Evolutionary conservation across 768 basidiomycete species (phyloP).

Genomic region (Russula sp.): DNA sequence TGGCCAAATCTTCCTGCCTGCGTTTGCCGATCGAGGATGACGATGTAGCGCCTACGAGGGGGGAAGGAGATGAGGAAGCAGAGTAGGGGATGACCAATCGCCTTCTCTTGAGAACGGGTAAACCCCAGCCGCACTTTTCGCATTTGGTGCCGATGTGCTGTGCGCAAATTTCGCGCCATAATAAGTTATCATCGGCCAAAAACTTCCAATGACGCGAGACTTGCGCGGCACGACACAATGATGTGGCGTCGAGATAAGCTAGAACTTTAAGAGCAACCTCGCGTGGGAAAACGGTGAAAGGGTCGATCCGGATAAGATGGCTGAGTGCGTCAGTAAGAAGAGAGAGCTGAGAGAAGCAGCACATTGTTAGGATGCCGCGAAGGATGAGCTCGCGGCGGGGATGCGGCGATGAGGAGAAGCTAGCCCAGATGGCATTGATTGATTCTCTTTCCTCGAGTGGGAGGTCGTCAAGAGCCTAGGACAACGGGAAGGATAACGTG

Average conservation of each 20-base stretch:
- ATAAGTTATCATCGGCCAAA: conserved; percentile 91
- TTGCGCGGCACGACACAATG: conserved; percentile 90
- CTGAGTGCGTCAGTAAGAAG: conserved; percentile 90
- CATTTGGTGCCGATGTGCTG: conserved; percentile 98
- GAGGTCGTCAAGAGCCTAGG: conserved; percentile 84
- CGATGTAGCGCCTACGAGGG: conserved; percentile 31
- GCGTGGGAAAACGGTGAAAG: conserved; percentile 84
- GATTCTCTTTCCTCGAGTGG: conserved; percentile 81
- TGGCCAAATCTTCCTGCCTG: conserved; percentile 36
- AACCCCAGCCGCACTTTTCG: conserved; percentile 94
- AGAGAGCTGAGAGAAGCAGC: conserved; percentile 97
- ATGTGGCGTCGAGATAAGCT: conserved; percentile 85
- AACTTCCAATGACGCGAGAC: conserved; percentile 80
- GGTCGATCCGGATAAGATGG: conserved; percentile 93
- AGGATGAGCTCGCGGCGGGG: conserved; percentile 90
- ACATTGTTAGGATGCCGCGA: conserved; percentile 97
- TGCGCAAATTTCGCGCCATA: conserved; percentile 96
- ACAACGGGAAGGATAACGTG: not conserved
- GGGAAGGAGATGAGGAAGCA: conserved; percentile 37
- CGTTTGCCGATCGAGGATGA: conserved; percentile 40
- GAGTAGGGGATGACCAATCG: conserved; percentile 44
- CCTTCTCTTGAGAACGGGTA: conserved; percentile 84
- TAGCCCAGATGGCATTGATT: conserved; percentile 93
- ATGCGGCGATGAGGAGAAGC: conserved; percentile 92
- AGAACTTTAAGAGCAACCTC: conserved; percentile 88